phyloP scores from a whole-genome alignment of 345 rosid species.

The Eucalyptus microcorys region DNA sequence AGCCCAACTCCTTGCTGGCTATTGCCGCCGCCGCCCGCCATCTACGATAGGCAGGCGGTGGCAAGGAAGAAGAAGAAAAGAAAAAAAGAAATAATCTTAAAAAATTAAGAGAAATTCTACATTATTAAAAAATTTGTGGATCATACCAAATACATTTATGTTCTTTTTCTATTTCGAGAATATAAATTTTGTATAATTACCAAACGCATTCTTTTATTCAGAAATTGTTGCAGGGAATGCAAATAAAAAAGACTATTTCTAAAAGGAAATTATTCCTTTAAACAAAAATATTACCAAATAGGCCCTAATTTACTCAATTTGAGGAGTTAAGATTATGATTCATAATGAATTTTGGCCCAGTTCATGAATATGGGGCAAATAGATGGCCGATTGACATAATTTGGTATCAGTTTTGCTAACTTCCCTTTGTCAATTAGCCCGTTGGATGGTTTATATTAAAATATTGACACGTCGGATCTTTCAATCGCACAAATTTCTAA shows the following conservation, averaged over 20 bases:
- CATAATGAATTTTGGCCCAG: neutral
- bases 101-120: too few species aligned
- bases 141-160: rapidly evolving
- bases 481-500: neutral
- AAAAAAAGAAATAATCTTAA: too few species aligned
- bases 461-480: neutral
- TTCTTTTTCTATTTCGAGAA: too few species aligned
- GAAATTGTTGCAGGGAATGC: rapidly evolving
- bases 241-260: too few species aligned
- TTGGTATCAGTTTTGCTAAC: neutral
- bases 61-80: too few species aligned
- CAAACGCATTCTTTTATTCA: rapidly evolving
- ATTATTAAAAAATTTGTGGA: too few species aligned
- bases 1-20: rapidly evolving
- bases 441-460: neutral
- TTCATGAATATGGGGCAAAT: neutral
- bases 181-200: rapidly evolving
- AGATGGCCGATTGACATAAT: neutral
- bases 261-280: rapidly evolving
- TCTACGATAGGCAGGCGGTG: rapidly evolving
- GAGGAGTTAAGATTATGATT: neutral
- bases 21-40: rapidly evolving
- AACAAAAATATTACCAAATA: too few species aligned
- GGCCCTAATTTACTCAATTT: neutral
- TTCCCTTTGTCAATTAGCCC: neutral